A percentile compares a stretch with the other conserved stretches of the same genome.
These are phyloP conservation scores for Xylaria venustula DNA, from an alignment of 495 filamentous ascomycete genomes.

Conservation along the genomic window DNA sequence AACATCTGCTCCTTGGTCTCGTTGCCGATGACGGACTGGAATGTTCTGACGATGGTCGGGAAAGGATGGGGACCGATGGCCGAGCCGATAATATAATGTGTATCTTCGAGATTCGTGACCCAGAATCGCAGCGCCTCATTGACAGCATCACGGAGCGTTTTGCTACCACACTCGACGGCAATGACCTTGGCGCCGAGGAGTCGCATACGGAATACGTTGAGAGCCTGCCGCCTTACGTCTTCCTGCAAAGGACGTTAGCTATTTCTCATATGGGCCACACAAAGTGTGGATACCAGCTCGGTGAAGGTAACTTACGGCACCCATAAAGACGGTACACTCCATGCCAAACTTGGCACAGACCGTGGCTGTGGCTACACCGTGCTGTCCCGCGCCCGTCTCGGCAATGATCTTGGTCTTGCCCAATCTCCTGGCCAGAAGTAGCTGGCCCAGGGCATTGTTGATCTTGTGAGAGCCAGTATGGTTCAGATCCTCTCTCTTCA, in stretches of 20 bases:
- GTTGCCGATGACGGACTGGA: constrained; percentile 89
- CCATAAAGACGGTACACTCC: constrained; percentile 96
- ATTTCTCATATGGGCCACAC: background rate
- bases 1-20: constrained; percentile 91
- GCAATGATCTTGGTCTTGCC: constrained; percentile 95
- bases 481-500: constrained; percentile 94
- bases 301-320: constrained; percentile 51
- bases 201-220: constrained; percentile 96
- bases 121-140: constrained; percentile 90
- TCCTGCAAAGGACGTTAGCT: constrained; percentile 48
- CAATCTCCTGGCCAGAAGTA: constrained; percentile 74
- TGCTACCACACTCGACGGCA: constrained; percentile 80
- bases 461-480: constrained; percentile 90
- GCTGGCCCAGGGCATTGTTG: constrained; percentile 92
- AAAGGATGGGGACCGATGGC: constrained; percentile 95
- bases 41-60: constrained; percentile 92
- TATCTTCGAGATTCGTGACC: constrained; percentile 82
- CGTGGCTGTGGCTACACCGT: constrained; percentile 92
- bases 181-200: constrained; percentile 88
- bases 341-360: constrained; percentile 96
- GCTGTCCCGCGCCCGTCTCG: constrained; percentile 94
- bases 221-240: constrained; percentile 86
- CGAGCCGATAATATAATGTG: constrained; percentile 94
- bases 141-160: constrained; percentile 89
- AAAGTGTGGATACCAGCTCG: background rate